Base-by-base conservation (phyloP, 2,329 filamentous ascomycete genomes). In the Calonectria montana region DNA sequence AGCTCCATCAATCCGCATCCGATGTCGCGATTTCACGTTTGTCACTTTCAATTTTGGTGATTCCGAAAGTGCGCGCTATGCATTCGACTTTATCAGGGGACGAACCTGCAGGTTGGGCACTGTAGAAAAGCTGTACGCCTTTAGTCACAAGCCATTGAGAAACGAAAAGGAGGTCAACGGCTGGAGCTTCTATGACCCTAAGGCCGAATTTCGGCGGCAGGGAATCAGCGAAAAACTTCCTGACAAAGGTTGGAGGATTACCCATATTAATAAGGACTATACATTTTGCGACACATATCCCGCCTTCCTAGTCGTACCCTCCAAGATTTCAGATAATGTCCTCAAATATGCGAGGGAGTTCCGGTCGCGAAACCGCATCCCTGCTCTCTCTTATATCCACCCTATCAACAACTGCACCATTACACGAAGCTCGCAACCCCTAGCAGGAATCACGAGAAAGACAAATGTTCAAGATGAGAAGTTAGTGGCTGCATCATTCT, bases 351-450 rank as follows among this genome's bases (percentile, higher is more conserved):
- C 96, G 29, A 94, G 92, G 71, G 91, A 92, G 73, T 98, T 97
- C 84, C 93, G 97, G 64, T 98, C 97, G 0, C 91, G 96, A 71
- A 92, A 93, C 74, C 92, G 97, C 72, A 96, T 99, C 82, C 97
- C 97, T 2, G 94, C 92, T 4, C 86, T 99, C 45, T 95, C 95
- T 25, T 99, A 99, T 83, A 91, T 98, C n/a, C 97, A 99, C 82
- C 94, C 95, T 0, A 88, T 98, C 78, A 99, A 98, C 82, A 98
- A 97, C 82, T 98, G 97, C 83, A 97, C 96, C 27, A 98, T 99
- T 75, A 98, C 96, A 2, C 90, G 97, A 81, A 97, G 95, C 80
- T 97, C 96, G 4, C 97, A 99, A 81, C 97, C 97, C 0, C 87
- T 96, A 69, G 94, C 96, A 2, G 97, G 97, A 16, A 90, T 98